A percentile compares a stretch with the other conserved stretches of the same genome.
Conservation (phyloP, 2,329 filamentous ascomycete species). For the Elsinoe necatrix region DNA sequence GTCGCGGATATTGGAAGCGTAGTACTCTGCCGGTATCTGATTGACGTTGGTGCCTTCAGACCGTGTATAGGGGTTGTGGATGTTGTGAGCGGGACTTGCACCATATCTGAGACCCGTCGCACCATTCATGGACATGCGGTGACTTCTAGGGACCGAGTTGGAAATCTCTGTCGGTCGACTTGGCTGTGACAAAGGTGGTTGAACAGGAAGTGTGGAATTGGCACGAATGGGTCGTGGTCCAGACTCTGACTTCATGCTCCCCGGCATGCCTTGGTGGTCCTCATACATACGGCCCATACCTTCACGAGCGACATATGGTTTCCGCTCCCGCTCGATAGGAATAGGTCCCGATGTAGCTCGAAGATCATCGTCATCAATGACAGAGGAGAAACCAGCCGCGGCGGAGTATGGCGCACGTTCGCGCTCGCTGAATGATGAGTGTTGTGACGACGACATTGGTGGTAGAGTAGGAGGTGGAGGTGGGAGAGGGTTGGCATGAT, state of each 20-base stretch:
- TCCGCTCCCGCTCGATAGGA: constrained; percentile 56
- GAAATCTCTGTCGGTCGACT: constrained; percentile 17
- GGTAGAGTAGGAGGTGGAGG: constrained; percentile 27
- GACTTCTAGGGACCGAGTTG: constrained; percentile 11
- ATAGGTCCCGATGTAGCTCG: constrained; percentile 32
- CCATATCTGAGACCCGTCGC: constrained; percentile 3
- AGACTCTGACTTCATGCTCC: constrained; percentile 7
- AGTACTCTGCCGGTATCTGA: constrained; percentile 17
- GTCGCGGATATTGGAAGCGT: constrained; percentile 18
- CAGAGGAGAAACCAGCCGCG: constrained; percentile 24
- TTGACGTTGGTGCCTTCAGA: constrained; percentile 19
- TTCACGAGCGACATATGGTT: constrained; percentile 54
- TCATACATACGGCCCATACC: constrained; percentile 52
- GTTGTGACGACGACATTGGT: constrained; percentile 17
- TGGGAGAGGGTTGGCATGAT: constrained; percentile 28
- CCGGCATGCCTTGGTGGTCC: constrained; percentile 25
- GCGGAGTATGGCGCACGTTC: constrained; percentile 35
- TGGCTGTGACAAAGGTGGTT: constrained; percentile 6
- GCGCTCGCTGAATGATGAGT: constrained; percentile 29
- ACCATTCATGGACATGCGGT: constrained; percentile 16
- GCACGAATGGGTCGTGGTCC: constrained; percentile 14
- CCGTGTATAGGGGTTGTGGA: constrained; percentile 16
- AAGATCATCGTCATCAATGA: constrained; percentile 31
- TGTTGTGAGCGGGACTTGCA: constrained; percentile 9
- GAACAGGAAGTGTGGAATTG: constrained; percentile 17